These are phyloP conservation scores for Trichoderma lentiforme DNA, from an alignment of 2,329 filamentous ascomycete species.

Conservation along the genomic window DNA sequence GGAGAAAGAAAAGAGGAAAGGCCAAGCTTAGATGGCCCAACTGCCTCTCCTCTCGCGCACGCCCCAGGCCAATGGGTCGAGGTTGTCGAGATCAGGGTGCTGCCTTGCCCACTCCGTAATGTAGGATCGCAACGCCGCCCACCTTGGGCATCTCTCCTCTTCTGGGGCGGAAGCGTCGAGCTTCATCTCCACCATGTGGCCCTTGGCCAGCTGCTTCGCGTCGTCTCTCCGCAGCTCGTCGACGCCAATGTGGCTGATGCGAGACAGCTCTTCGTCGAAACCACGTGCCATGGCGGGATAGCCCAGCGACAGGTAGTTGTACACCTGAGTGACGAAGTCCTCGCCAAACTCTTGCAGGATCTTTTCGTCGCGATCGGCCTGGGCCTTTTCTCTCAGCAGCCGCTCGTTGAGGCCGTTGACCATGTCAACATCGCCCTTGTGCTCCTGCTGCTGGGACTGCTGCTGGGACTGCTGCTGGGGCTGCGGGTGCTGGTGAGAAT, in stretches of 20 bases:
- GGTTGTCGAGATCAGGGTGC: slow-evolving; percentile 68
- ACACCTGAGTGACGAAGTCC: slow-evolving; percentile 87
- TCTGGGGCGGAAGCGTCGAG: slow-evolving; percentile 40
- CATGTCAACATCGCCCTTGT: slow-evolving; percentile 47
- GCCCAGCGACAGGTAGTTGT: slow-evolving; percentile 91
- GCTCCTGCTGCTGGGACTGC: slow-evolving; percentile 30
- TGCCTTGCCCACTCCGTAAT: slow-evolving; percentile 87
- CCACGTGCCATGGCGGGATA: slow-evolving; percentile 81
- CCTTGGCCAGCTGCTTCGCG: slow-evolving; percentile 56
- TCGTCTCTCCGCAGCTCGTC: slow-evolving; percentile 72
- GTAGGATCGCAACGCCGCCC: slow-evolving; percentile 80
- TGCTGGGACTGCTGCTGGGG: slow-evolving; percentile 26
- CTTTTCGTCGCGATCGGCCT: slow-evolving; percentile 50
- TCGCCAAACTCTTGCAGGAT: slow-evolving; percentile 71
- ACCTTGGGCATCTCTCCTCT: slow-evolving; percentile 62
- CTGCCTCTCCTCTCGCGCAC: slow-evolving; percentile 64
- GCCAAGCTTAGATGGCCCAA: slow-evolving; percentile 59
- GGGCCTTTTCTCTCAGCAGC: slow-evolving; percentile 47
- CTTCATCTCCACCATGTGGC: slow-evolving; percentile 65
- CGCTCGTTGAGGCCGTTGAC: slow-evolving; percentile 49
- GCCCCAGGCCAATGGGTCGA: slow-evolving; percentile 63
- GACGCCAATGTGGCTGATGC: slow-evolving; percentile 69
- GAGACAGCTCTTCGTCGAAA: slow-evolving; percentile 81
- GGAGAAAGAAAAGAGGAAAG: not conserved
- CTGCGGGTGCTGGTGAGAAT: not conserved